phyloP scores from a whole-genome alignment of 176 grass and related monocot genomes.

The Poa annua region DNA sequence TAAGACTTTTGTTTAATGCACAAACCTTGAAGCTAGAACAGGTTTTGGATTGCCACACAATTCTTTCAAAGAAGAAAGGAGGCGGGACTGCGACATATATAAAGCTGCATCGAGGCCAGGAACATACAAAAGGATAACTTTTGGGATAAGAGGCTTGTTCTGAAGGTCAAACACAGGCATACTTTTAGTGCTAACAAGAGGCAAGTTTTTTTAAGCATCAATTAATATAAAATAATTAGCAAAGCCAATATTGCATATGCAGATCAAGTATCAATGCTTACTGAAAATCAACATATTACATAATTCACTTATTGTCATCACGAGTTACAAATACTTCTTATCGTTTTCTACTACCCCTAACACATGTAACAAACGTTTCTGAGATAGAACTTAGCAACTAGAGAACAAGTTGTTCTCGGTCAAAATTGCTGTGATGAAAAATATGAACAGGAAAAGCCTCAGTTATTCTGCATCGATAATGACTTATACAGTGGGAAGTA shows the following conservation, averaged over 20 bases:
- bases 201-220: constrained; percentile 5
- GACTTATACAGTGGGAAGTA: background rate
- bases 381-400: background rate
- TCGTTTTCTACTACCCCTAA: background rate
- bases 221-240: background rate
- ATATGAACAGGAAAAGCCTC: background rate
- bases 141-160: constrained; percentile 96
- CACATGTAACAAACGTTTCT: background rate
- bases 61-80: constrained; percentile 77
- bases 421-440: background rate
- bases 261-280: constrained; percentile 10
- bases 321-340: background rate
- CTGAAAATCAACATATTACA: background rate
- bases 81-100: constrained; percentile 65
- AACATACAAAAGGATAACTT: constrained; percentile 84
- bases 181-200: constrained; percentile 25
- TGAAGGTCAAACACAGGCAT: constrained; percentile 39
- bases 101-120: constrained; percentile 93
- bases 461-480: constrained; percentile 1
- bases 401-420: background rate
- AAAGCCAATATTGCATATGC: background rate
- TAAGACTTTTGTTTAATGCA: constrained; percentile 22
- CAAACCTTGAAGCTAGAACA: constrained; percentile 89
- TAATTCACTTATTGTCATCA: background rate
- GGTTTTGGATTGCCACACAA: constrained; percentile 91